Evolutionary conservation across 2,329 filamentous ascomycete species (phyloP), one percentile per base, ranked within the genome.

Genomic region (Neofusicoccum kwambonambiense): DNA sequence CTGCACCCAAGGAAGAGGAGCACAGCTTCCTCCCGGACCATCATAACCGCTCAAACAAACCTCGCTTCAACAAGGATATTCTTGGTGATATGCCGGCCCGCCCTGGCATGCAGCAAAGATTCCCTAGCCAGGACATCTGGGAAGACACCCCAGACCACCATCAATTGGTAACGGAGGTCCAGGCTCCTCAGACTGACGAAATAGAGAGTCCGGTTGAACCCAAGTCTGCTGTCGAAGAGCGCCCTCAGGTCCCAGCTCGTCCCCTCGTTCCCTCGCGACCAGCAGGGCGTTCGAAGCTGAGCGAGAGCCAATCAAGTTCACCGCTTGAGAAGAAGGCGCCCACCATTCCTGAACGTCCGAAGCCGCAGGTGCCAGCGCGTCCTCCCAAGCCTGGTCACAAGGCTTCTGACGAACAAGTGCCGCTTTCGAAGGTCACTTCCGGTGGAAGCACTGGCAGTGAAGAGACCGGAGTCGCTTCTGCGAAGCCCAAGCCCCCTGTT

Each of bases 61-160:
- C 82, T 67, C 86, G 86, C 69, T 79, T 87, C 68, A 82, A 84
- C 58, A 80, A 80, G 44, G 80, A 83, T 54, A 81, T 83, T 69
- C 81, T 82, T 65, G 76, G 78, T 7, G 71, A 73, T 11, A n/a
- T 77, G 73, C 3, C 66, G 79, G 84, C 69, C 17, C 82, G 89
- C 22, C 86, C 89, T 4, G 81, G 81, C 15, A 74, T 85, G 69
- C 82, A 87, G 65, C 88, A 89, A 60, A 87, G 92, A 12, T 98
- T 98, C 76, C 94, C 94, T 0, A 97, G 93, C 75, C 88, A 88
- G 63, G 94, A 98, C 77, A 88, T 97, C 47, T 97, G 94, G 94
- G 94, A 98, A 79, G 94, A 98, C 75, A 89, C 87, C 0, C 94
- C 94, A 1, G 92, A 96, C 71, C 94, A 91, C 72, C 85, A 91